Base-by-base conservation (phyloP, 257 asterid species). In the Forsythia viridissima region DNA sequence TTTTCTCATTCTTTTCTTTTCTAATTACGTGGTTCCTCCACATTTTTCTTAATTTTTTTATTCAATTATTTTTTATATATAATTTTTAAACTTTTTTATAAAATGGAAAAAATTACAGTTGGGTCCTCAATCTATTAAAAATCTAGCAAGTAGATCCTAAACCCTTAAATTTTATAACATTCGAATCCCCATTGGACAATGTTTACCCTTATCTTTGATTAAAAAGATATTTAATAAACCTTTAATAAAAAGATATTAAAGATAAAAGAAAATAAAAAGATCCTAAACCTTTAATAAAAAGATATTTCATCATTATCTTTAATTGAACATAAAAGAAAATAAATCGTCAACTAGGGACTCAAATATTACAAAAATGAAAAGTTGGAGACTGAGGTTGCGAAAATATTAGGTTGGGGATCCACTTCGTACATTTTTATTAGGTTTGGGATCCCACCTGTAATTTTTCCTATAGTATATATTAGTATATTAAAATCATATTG, bases 1-100 rank as follows among this genome's bases (percentile, higher is more conserved):
- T 63, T 63, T 63, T 63, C 70, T 63, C 70, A 63, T 30, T 30
- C 70, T 63, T 63, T 63, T 63, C 70, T 63, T 63, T 61, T 61
- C 18, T 63, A 3, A 24, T 63, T 63, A 30, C 70, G 1, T 24
- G 7, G 24, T 63, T 63, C 70, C 12, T 18, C 18, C 39, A 9
- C 20, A 39, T 63, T 21, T 24, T 63, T 63, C 70, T 30, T 63
- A 3, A 21, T 63, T 10, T 63, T 10, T 63, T 63, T 63, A 10
- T 57, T 57, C 24, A 6, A 18, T 57, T n/a, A 6, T 4, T 57
- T n/a, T 6, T 8, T 57, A 18, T 55, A 55, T 55, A 55, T 55
- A 7, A 6, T 55, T 55, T 4, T 48, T 48, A 48, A 12, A 48
- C n/a, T 6, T 48, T 48, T 30, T 48, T 48, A 15, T 48, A 48